Base-by-base conservation (phyloP, 2,329 filamentous ascomycete species). In the Cladosporium colombiae region DNA sequence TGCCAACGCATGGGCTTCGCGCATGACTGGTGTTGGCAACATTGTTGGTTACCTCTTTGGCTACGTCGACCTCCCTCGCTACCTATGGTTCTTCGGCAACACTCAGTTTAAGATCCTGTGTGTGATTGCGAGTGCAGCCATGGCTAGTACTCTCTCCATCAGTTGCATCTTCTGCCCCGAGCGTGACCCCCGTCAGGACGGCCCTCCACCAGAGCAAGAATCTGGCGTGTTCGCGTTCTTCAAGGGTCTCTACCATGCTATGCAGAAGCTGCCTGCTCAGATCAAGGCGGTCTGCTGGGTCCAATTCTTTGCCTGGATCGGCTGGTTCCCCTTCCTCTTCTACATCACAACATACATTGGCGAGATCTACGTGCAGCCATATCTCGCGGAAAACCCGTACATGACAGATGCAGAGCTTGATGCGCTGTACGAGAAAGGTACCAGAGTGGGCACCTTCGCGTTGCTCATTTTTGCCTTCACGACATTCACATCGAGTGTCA, bases 71-170 rank as follows among this genome's bases (percentile, higher is more conserved):
- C 83, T 98, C 5, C 91, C 92, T 0, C 84, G 84, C 62, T 84
- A 89, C 66, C 77, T 96, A 11, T 89, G 91, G 74, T 96, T 91
- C 77, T 85, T 98, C 37, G 94, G 94, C 40, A 84, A 91, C 72
- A 93, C 89, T 0, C 94, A 98, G 76, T 98, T 98, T 82, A 93
- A 98, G 78, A 90, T 94, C 5, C 88, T 98, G 3, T 96, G 93
- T 75, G 89, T 90, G 21, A 89, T 98, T 69, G 93, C 94, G 23
- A 91, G 89, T 65, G 79, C 96, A 65, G 85, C 88, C 18, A 87
- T 98, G 64, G 83, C 80, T 27, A 75, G 83, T 49, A 96, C 92
- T 0, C 83, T 97, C 5, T 73, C 86, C 6, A 81, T 95, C 70
- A 96, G 91, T 74, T 89, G 89, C 69, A 69, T 83, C 0, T 78